These are phyloP conservation scores for Erythrobasidium yunnanense DNA, from an alignment of 768 basidiomycete species.

Conservation along the genomic window DNA sequence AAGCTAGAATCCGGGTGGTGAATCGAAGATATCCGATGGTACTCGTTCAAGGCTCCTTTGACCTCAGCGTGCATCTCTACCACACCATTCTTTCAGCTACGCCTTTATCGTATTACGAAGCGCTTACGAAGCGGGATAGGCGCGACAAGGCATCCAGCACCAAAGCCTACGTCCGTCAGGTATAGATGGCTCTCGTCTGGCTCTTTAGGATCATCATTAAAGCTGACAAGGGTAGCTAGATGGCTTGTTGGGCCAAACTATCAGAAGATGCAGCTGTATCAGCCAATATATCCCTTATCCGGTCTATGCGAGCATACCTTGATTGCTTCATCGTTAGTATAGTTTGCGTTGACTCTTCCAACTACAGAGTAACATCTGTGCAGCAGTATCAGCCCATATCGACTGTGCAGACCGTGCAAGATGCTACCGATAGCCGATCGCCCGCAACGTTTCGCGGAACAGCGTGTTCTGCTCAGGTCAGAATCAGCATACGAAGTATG, in stretches of 20 bases:
- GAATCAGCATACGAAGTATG: too few relatives aligned
- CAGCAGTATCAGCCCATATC: too few relatives aligned
- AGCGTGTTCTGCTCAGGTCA: constrained; percentile 1
- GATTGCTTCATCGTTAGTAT: background rate
- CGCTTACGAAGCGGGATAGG: background rate
- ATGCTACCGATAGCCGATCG: background rate
- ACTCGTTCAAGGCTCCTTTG: background rate
- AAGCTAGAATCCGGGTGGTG: background rate
- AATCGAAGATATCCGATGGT: background rate
- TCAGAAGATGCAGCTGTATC: too few relatives aligned
- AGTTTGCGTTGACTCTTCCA: background rate
- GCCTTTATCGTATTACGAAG: too few relatives aligned
- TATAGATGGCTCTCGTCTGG: background rate
- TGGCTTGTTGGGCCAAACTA: too few relatives aligned
- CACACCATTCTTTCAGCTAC: background rate
- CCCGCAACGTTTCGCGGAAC: background rate
- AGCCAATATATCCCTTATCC: too few relatives aligned
- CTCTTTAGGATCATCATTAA: background rate
- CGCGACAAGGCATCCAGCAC: background rate
- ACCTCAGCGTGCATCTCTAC: background rate
- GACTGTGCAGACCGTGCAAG: too few relatives aligned
- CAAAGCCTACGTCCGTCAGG: background rate
- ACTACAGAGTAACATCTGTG: background rate
- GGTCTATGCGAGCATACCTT: too few relatives aligned
- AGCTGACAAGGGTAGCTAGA: background rate